Percentiles rank a stretch among this genome's conserved stretches.
Conservation (phyloP, 305 asterid genomes). For the Fraxinus albicans region DNA sequence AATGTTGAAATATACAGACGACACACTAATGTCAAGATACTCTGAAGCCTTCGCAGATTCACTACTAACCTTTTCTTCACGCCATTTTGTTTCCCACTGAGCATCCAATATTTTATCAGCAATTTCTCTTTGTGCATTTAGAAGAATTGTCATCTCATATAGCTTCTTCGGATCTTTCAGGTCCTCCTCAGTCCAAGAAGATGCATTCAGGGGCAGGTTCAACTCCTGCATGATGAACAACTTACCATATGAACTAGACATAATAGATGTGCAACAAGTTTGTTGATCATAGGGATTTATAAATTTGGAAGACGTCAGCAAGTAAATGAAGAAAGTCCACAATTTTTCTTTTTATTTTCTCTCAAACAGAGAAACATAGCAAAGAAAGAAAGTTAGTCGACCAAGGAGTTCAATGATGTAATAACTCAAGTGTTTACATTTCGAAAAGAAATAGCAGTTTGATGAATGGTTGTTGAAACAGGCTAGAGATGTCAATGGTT, state of each 20-base stretch:
- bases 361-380: neutral
- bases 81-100: slow-evolving; percentile 97
- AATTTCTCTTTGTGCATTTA: slow-evolving; percentile 88
- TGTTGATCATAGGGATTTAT: neutral
- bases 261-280: slow-evolving; percentile 1
- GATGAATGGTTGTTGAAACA: neutral
- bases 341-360: neutral
- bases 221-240: slow-evolving; percentile 55
- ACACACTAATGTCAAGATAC: neutral
- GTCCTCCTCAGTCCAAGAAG: slow-evolving; percentile 87
- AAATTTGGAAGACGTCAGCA: neutral
- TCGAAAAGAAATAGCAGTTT: neutral
- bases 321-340: neutral
- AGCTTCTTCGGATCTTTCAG: slow-evolving; percentile 86
- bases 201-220: slow-evolving; percentile 73
- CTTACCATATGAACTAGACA: slow-evolving; percentile 10
- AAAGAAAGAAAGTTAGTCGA: neutral
- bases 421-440: neutral
- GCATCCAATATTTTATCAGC: slow-evolving; percentile 76
- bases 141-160: slow-evolving; percentile 84
- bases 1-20: neutral
- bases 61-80: slow-evolving; percentile 72
- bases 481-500: no score
- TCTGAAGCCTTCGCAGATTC: neutral
- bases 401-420: neutral